Base-by-base conservation (phyloP, 331 rosid species). In the Spiraea crenata region DNA sequence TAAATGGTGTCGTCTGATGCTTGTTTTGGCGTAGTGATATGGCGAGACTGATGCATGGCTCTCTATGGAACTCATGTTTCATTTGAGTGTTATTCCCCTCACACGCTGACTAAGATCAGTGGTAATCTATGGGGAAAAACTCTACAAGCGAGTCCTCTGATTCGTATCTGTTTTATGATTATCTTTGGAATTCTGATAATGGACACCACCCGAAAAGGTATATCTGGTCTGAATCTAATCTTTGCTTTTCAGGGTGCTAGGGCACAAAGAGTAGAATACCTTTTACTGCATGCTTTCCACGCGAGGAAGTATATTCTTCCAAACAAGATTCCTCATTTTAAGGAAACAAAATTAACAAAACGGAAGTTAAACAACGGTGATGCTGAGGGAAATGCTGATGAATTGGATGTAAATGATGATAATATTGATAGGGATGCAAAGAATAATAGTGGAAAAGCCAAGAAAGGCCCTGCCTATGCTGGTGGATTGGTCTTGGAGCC, bases 41-140 rank as follows among this genome's bases (percentile, higher is more conserved):
- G 96, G 97, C 1, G 99, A 93, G 95, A 87, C 99, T 7, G 97
- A 93, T 87, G 99, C 96, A 46, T 91, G 95, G 99, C 78, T 93
- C 85, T 91, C 99, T 49, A 86, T 93, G 95, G 96, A 91, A 81
- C 97, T 93, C 85, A 91, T 93, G 99, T 93, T 93, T 89, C 96
- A 93, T 82, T 77, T 93, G 79, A 91, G 97, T 74, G 76, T 87
- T 79, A 97, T 93, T 73, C 99, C 99, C 39, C 99, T 93, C 65
- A 93, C 97, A 51, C 96, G 97, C 89, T 93, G 79, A 89, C 99
- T 68, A 93, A 87, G 85, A 87, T 86, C 69, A 93, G 99, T 73
- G 99, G 99, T 70, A 91, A 93, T 48, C 86, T 93, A 55, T 91
- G 99, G 99, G 96, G 97, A 6, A 91, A 87, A 87, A 89, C 91